These are phyloP conservation scores for Lachnellula arida DNA, from an alignment of 2,329 filamentous ascomycete genomes.

Conservation along the genomic window DNA sequence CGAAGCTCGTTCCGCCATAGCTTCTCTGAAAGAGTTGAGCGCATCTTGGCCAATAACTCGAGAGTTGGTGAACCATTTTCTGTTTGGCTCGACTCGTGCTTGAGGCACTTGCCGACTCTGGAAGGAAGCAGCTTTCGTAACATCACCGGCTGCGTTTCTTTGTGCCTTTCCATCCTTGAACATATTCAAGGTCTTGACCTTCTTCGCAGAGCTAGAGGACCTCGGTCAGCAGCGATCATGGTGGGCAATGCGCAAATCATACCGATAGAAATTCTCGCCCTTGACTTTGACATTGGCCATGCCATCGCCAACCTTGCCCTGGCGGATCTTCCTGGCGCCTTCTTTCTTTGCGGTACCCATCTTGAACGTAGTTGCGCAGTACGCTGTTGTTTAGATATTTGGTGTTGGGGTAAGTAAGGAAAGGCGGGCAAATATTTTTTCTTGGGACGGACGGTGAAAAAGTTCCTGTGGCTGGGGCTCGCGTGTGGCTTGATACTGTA, in stretches of 20 bases:
- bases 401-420: conserved; percentile 12
- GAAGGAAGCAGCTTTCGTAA: conserved; percentile 77
- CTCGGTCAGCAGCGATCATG: conserved; percentile 1
- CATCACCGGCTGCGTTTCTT: conserved; percentile 76
- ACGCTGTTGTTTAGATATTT: conserved; percentile 7
- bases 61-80: conserved; percentile 98
- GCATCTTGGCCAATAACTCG: conserved; percentile 85
- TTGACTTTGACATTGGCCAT: conserved; percentile 90
- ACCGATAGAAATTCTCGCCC: conserved; percentile 98
- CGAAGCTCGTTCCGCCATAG: conserved; percentile 82
- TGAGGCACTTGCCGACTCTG: conserved; percentile 78
- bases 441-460: conserved; percentile 7
- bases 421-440: conserved; percentile 17
- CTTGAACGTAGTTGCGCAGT: conserved; percentile 26
- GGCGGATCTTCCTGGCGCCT: conserved; percentile 71
- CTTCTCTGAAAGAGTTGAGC: conserved; percentile 79
- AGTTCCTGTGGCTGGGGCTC: conserved; percentile 20
- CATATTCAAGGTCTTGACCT: conserved; percentile 83
- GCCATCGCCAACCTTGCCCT: conserved; percentile 81
- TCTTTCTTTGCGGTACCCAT: conserved; percentile 97
- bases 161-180: conserved; percentile 81
- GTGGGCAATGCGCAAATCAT: conserved; percentile 26
- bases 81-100: conserved; percentile 89
- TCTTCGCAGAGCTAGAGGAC: conserved; percentile 61
- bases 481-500: conserved; percentile 12